Conservation (phyloP, 805 yeast genomes). For the Blastobotrys robertii region DNA sequence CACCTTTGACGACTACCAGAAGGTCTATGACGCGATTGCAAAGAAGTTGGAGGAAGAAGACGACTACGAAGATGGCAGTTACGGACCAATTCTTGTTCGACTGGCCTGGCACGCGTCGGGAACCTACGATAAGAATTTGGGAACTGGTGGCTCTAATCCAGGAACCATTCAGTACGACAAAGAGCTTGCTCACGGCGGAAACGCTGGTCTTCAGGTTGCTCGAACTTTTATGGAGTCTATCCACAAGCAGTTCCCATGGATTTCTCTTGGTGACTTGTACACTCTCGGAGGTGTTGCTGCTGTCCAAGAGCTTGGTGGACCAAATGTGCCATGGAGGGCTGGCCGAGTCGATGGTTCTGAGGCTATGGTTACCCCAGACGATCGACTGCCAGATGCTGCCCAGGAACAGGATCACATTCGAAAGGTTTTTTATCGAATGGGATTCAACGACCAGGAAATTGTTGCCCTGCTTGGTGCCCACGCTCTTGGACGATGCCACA, state of each 20-base stretch:
- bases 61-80: slow-evolving; percentile 53
- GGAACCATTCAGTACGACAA: slow-evolving; percentile 50
- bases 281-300: slow-evolving; percentile 74
- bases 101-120: slow-evolving; percentile 78
- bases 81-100: slow-evolving; percentile 65
- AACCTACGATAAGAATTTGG: slow-evolving; percentile 48
- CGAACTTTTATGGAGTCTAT: slow-evolving; percentile 48
- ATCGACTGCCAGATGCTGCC: slow-evolving; percentile 66
- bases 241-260: slow-evolving; percentile 52
- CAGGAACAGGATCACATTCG: slow-evolving; percentile 56
- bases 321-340: slow-evolving; percentile 65
- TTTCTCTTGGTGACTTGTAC: slow-evolving; percentile 70
- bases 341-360: slow-evolving; percentile 59
- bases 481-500: slow-evolving; percentile 67
- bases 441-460: slow-evolving; percentile 60
- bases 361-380: slow-evolving; percentile 47
- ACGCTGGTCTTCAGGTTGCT: slow-evolving; percentile 54
- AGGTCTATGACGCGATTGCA: slow-evolving; percentile 72
- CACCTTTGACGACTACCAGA: slow-evolving; percentile 50
- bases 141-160: slow-evolving; percentile 47
- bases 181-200: slow-evolving; percentile 48
- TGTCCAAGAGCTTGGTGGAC: slow-evolving; percentile 71
- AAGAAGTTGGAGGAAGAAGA: slow-evolving; percentile 35
- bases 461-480: slow-evolving; percentile 73
- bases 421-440: slow-evolving; percentile 53